A percentile compares a stretch with the other conserved stretches of the same genome.
These are phyloP conservation scores for Rhizopus sp. DNA, from an alignment of 371 early-diverging fungal genomes.

Conservation along the genomic window DNA sequence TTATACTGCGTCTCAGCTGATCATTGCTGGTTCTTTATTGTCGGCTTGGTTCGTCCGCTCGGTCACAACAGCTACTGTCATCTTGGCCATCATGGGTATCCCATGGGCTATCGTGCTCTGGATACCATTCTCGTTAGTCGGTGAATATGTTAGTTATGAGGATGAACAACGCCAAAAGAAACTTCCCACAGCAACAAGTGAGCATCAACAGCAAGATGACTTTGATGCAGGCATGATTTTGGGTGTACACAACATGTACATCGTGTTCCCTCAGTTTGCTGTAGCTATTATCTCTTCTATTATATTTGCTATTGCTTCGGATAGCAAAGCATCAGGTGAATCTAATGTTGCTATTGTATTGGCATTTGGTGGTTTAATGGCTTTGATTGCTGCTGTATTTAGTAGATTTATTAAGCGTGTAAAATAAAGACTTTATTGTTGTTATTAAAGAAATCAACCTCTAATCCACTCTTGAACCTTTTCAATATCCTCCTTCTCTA, in stretches of 20 bases:
- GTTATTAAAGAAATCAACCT: background rate
- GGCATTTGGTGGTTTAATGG: conserved; percentile 68
- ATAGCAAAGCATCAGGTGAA: conserved; percentile 19
- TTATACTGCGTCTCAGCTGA: conserved; percentile 57
- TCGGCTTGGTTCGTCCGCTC: conserved; percentile 53
- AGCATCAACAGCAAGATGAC: conserved; percentile 38
- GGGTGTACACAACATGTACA: conserved; percentile 84
- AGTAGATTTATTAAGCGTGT: conserved; percentile 49
- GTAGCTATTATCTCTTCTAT: conserved; percentile 58
- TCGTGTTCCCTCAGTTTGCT: conserved; percentile 79
- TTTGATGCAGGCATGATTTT: conserved; percentile 72
- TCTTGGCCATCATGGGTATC: conserved; percentile 66
- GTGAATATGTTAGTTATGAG: conserved; percentile 61
- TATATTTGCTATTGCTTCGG: conserved; percentile 53
- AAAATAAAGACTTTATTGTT: background rate
- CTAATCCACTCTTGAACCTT: conserved; percentile 47
- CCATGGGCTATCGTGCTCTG: conserved; percentile 76
- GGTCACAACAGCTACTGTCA: conserved; percentile 49
- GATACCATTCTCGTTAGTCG: conserved; percentile 78
- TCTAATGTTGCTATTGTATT: conserved; percentile 57
- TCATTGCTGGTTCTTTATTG: conserved; percentile 58
- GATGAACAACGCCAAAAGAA: conserved; percentile 28
- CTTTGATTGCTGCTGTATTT: conserved; percentile 59
- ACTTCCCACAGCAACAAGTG: background rate
- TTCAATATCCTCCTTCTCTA: conserved; percentile 49